A percentile compares a stretch with the other conserved stretches of the same genome.
Evolutionary conservation across 768 basidiomycete species (phyloP).

Genomic region (Podaxis sp.): DNA sequence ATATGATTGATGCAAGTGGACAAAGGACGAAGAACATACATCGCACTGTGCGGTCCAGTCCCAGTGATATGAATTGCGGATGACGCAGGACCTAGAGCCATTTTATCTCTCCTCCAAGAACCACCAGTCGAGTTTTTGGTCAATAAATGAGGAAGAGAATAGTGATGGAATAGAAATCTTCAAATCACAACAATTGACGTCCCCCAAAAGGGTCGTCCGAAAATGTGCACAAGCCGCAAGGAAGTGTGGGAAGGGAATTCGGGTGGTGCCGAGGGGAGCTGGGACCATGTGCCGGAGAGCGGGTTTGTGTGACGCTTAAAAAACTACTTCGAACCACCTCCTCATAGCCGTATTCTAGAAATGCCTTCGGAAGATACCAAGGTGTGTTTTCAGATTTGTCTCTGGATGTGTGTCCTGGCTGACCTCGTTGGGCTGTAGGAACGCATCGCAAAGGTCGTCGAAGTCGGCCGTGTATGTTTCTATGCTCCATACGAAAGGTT

Average conservation of each 20-base stretch:
- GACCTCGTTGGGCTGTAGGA: slow-evolving; percentile 48
- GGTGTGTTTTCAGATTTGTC: slow-evolving; percentile 39
- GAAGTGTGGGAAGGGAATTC: slow-evolving; percentile 28
- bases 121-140: slow-evolving; percentile 18
- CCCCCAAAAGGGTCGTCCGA: slow-evolving; percentile 22
- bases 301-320: slow-evolving; percentile 19
- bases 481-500: not conserved
- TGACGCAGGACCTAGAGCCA: slow-evolving; percentile 50
- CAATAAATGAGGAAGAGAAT: not conserved
- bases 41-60: slow-evolving; percentile 32
- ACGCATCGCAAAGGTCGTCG: slow-evolving; percentile 78
- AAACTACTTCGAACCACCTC: slow-evolving; percentile 19
- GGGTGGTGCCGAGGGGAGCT: slow-evolving; percentile 10
- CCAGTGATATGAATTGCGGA: slow-evolving; percentile 51
- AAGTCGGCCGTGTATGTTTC: slow-evolving; percentile 72
- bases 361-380: slow-evolving; percentile 95
- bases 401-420: not conserved
- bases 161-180: slow-evolving; percentile 19
- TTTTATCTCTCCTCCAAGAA: slow-evolving; percentile 17
- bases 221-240: slow-evolving; percentile 34
- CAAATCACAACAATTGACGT: slow-evolving; percentile 17
- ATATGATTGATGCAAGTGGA: not conserved
- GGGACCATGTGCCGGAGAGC: not conserved
- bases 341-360: slow-evolving; percentile 13
- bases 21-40: slow-evolving; percentile 32